phyloP scores from a whole-genome alignment of 139 green algal species.

The Chlorella sp. region DNA sequence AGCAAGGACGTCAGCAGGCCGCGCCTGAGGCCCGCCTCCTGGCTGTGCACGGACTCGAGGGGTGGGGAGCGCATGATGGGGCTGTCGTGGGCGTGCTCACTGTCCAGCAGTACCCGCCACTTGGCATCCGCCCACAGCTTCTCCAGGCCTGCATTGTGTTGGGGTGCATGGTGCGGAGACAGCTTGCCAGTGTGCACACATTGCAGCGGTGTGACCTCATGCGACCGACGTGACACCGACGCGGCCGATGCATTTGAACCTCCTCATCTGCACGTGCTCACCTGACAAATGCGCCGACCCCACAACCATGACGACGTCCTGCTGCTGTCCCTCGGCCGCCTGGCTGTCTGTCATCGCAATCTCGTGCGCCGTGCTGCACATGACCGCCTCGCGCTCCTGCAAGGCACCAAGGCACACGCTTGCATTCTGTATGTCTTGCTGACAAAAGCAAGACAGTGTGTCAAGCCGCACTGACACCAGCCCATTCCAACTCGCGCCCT shows the following conservation, averaged over 20 bases:
- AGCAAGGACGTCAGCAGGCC: conserved; percentile 31
- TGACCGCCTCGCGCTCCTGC: conserved; percentile 44
- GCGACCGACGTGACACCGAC: background rate
- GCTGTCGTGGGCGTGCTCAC: conserved; percentile 4
- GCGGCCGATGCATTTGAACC: background rate
- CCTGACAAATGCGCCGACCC: background rate
- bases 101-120: conserved; percentile 21
- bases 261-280: background rate
- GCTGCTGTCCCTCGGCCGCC: too few species aligned
- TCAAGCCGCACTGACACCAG: background rate
- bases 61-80: conserved; percentile 14
- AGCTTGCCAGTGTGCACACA: too few species aligned
- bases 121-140: conserved; percentile 17
- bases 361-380: conserved; percentile 20
- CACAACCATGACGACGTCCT: background rate
- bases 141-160: conserved; percentile 22
- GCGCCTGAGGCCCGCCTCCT: conserved; percentile 16
- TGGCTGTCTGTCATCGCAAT: too few species aligned
- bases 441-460: background rate
- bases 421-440: too few species aligned
- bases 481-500: background rate
- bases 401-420: background rate
- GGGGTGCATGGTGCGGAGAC: too few species aligned
- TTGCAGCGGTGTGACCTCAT: background rate
- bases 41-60: background rate